Evolutionary conservation across 345 rosid species (phyloP).

Genomic region (Viola odorata): DNA sequence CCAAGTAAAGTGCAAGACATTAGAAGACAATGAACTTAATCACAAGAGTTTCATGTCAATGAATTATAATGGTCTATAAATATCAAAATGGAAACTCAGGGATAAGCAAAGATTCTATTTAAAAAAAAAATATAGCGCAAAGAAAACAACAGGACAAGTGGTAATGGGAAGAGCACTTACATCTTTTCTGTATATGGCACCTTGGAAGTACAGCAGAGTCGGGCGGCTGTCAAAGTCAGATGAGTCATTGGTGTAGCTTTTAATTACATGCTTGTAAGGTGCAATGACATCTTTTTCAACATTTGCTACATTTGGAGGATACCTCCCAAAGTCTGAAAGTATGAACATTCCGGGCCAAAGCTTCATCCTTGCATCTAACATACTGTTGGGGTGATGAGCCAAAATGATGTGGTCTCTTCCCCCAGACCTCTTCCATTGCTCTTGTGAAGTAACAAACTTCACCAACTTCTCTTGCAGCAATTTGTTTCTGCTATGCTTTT

Average conservation of each 20-base stretch:
- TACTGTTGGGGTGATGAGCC: constrained; percentile 97
- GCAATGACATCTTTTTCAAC: constrained; percentile 85
- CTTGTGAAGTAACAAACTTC: constrained; percentile 42
- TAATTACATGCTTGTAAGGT: constrained; percentile 81
- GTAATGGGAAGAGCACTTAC: constrained; percentile 40
- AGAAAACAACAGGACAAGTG: not conserved
- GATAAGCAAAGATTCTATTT: not conserved
- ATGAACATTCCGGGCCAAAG: constrained; percentile 78
- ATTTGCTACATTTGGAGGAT: constrained; percentile 72
- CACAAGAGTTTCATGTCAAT: too few species aligned
- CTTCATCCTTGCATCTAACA: constrained; percentile 69
- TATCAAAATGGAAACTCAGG: not conserved
- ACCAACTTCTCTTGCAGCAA: constrained; percentile 67
- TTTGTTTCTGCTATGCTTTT: constrained; percentile 56
- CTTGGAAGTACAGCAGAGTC: constrained; percentile 84
- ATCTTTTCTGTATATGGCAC: constrained; percentile 93
- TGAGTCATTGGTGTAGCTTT: constrained; percentile 49
- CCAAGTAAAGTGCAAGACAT: too few species aligned
- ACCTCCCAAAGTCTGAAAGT: constrained; percentile 88
- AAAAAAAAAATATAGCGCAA: not conserved
- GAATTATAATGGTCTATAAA: too few species aligned
- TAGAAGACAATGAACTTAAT: too few species aligned
- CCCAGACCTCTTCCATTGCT: constrained; percentile 75
- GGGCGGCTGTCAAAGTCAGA: constrained; percentile 66
- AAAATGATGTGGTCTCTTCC: constrained; percentile 71